Evolutionary conservation across 306 rosid genomes (phyloP), one percentile per base, ranked within the genome.

Genomic region (Medicago lupulina): DNA sequence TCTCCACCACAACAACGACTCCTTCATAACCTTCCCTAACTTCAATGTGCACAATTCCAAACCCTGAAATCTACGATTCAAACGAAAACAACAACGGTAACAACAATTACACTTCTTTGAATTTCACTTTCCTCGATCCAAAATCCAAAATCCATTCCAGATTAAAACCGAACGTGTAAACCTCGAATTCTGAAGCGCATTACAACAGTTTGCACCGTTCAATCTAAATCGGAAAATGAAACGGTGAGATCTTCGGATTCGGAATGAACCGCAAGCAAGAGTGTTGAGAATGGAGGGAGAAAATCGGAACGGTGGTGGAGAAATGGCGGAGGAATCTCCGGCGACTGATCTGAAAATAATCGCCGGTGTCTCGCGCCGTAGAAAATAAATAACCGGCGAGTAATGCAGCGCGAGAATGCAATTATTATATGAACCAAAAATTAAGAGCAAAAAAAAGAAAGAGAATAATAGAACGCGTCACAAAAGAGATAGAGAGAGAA

Each of bases 1-100:
- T 77, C 73, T 39, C 36, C 64, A 49, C 58, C 54, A 15, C 71
- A 50, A 23, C 79, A 78, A 65, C 67, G 62, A 54, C 6, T 58
- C 76, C 82, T 71, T 78, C 82, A 78, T 78, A 49, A 50, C 49
- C 19, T 54, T 13, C 80, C 80, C 25, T 54, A 62, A 4, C n/a
- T 76, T 50, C 88, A 88, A 85, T 80, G 79, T 78, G 55, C 62
- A 10, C 8, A 62, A 2, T 51, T 1, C 38, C 49, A 14, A 79
- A 75, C 81, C 83, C 87, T 62, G 85, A 83, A 81, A 63, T 50
- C 41, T 47, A 41, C 0, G 8, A 53, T 40, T 44, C 39, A 41
- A 40, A 19, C 64, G 11, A 17, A 14, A 34, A 58, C n/a, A 28
- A 34, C 16, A 67, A 19, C 41, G 11, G 14, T 14, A 7, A 17